Evolutionary conservation across 1,284 basidiomycete species (phyloP).

Genomic region (Papiliotrema fonsecae): DNA sequence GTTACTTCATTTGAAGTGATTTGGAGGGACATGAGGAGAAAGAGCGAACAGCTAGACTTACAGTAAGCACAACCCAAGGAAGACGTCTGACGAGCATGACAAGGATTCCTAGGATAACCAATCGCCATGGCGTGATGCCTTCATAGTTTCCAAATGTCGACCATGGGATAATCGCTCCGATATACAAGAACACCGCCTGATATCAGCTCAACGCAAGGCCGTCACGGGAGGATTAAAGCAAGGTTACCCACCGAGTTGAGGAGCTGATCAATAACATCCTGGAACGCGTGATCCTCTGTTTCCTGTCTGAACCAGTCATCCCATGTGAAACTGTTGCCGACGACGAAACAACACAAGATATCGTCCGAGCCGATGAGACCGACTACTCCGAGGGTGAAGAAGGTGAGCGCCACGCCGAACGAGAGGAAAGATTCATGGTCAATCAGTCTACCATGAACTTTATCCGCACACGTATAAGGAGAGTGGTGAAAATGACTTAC

Average conservation of each 20-base stretch:
- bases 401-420: slow-evolving; percentile 46
- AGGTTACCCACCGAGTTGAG: slow-evolving; percentile 45
- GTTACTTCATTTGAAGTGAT: slow-evolving; percentile 1
- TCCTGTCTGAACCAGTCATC: slow-evolving; percentile 51
- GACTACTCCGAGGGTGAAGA: slow-evolving; percentile 73
- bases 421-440: slow-evolving; percentile 48
- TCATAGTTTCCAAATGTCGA: slow-evolving; percentile 43
- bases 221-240: background rate
- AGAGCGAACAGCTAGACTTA: slow-evolving; percentile 23
- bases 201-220: too few relatives aligned
- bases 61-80: slow-evolving; percentile 67
- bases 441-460: slow-evolving; percentile 25
- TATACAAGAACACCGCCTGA: slow-evolving; percentile 64
- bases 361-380: slow-evolving; percentile 87
- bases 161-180: slow-evolving; percentile 89
- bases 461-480: background rate
- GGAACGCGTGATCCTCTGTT: slow-evolving; percentile 53
- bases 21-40: background rate
- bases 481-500: slow-evolving; percentile 33
- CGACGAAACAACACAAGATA: slow-evolving; percentile 56
- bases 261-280: slow-evolving; percentile 55
- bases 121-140: slow-evolving; percentile 68
- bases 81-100: slow-evolving; percentile 72
- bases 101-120: slow-evolving; percentile 72
- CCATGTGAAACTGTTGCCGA: slow-evolving; percentile 46